phyloP scores from a whole-genome alignment of 129 eudicot species.

The Centella asiatica region DNA sequence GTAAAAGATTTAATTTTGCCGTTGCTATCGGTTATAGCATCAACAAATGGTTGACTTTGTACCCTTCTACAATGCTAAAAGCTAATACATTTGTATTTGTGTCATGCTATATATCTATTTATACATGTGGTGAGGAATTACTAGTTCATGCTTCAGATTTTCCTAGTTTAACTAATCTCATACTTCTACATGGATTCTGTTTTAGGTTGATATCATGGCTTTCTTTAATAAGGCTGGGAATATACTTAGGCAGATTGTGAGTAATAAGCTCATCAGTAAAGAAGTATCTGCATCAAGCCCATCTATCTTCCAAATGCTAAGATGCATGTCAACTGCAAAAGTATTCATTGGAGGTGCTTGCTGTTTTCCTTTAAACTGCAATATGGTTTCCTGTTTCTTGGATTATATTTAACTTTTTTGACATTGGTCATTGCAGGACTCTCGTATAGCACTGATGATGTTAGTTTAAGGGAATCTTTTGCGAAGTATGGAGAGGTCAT shows the following conservation, averaged over 20 bases:
- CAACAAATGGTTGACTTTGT: no score
- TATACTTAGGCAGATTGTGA: constrained; percentile 43
- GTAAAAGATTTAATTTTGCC: no score
- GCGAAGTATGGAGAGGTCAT: constrained; percentile 57
- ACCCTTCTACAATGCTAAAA: no score
- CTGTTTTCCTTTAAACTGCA: background rate
- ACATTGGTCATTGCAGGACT: constrained; percentile 50
- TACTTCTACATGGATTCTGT: background rate
- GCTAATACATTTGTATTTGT: no score
- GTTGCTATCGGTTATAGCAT: no score
- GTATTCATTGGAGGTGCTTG: constrained; percentile 75
- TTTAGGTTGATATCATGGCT: constrained; percentile 49
- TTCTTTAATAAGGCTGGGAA: constrained; percentile 62
- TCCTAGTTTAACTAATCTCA: background rate
- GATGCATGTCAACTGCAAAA: constrained; percentile 79
- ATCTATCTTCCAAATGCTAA: constrained; percentile 55
- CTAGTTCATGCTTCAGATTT: no score
- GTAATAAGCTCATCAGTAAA: constrained; percentile 34
- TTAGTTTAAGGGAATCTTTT: constrained; percentile 52
- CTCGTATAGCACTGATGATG: constrained; percentile 63
- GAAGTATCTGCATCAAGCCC: constrained; percentile 51
- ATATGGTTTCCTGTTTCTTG: background rate
- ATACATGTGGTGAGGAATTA: no score
- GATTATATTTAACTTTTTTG: background rate
- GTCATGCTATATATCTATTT: no score